These are phyloP conservation scores for Solanum pennellii DNA, from an alignment of 257 asterid genomes.

Conservation along the genomic window DNA sequence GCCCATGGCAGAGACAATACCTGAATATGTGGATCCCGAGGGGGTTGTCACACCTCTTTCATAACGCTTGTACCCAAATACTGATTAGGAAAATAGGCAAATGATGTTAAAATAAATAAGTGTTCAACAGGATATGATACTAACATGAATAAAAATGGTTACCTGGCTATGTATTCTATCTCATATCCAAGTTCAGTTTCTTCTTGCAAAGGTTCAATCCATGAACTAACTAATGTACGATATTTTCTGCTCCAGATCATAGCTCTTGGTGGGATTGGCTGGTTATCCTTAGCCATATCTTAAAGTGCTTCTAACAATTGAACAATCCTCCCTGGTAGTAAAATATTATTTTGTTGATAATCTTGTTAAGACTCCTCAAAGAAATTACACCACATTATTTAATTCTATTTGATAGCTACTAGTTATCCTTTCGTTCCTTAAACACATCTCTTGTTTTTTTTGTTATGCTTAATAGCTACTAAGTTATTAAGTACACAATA, in stretches of 20 bases:
- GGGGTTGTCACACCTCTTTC: no score
- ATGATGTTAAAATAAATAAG: neutral
- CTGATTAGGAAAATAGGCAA: neutral
- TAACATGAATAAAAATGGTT: constrained; percentile 11
- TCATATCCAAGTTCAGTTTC: constrained; percentile 98
- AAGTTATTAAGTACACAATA: no score
- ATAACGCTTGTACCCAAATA: neutral
- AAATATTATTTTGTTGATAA: neutral
- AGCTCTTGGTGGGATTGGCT: constrained; percentile 80
- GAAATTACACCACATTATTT: neutral
- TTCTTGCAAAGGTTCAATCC: constrained; percentile 99
- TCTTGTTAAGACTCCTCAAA: neutral
- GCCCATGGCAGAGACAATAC: no score
- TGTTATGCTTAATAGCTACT: no score
- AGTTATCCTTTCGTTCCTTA: no score
- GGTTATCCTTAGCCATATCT: constrained; percentile 75
- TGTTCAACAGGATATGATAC: neutral
- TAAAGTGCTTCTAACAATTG: constrained; percentile 88
- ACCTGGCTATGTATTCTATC: constrained; percentile 92
- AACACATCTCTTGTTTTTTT: no score
- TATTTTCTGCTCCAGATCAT: constrained; percentile 88
- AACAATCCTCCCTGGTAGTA: constrained; percentile 62
- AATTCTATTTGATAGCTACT: no score
- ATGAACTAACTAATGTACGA: constrained; percentile 92
- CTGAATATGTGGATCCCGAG: no score